Evolutionary conservation across 2,329 filamentous ascomycete genomes (phyloP), one percentile per base, ranked within the genome.

Genomic region (Graphilbum sp.): DNA sequence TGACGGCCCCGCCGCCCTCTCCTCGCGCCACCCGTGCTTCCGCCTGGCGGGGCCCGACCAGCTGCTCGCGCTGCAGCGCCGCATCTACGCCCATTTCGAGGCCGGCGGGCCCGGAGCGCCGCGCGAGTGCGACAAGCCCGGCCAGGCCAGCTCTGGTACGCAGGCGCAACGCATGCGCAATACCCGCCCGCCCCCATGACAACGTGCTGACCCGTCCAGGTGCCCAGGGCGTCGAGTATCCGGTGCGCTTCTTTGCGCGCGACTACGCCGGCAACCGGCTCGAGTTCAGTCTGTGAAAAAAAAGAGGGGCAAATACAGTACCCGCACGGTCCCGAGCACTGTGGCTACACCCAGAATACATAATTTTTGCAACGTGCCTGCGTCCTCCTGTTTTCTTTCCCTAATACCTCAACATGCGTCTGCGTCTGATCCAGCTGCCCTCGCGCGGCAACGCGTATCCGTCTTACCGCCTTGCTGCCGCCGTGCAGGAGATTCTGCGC

Each of bases 171-270:
- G n/a, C n/a, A n/a, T n/a, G n/a, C n/a, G n/a, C n/a, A n/a, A n/a
- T n/a, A n/a, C n/a, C n/a, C n/a, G n/a, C n/a, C n/a, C n/a, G n/a
- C n/a, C n/a, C n/a, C n/a, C n/a, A n/a, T n/a, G n/a, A n/a, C n/a
- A n/a, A n/a, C n/a, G n/a, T 31, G n/a, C 29, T 15, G n/a, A 16
- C 3, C 5, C 16, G 17, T 30, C 21, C 21, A 47, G 50, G 69
- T 3, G 53, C 59, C 0, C 57, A 69, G 47, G 71, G 69, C 0
- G 63, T 65, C 1, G 73, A 77, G 50, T 76, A 74, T 47, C 72
- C 73, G 0, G 59, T 55, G 27, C 59, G 74, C 13, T 79, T 79
- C 51, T 79, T 79, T 51, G 72, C 69, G 1, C 61, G 69, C 41
- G 67, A 72, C 45, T 72, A 61, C 53, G 65, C 66, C 1, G 67